Base-by-base conservation (phyloP, 306 rosid genomes). In the Medicago ruthenica region DNA sequence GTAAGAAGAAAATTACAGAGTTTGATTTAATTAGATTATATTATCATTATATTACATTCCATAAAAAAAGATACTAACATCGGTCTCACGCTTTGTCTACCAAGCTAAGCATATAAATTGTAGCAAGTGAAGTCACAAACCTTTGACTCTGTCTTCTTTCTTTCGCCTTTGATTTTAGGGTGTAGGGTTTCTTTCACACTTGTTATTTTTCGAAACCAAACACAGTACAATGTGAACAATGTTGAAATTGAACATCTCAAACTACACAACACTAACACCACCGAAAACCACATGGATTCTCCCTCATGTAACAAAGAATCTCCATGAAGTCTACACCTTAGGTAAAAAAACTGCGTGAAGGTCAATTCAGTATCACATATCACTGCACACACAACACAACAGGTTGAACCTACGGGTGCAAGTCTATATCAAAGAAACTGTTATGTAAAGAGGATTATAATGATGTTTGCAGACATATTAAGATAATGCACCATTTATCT, bases 401-500 rank as follows among this genome's bases (percentile, higher is more conserved):
- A 1, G 88, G 86, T 10, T 3, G 15, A 8, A 74, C 48, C 44
- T 88, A 58, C 59, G 92, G 88, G n/a, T 88, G 92, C 80, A 88
- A 88, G 79, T 83, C 89, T 39, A 85, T 83, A 59, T 80, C 85
- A 2, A 86, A 85, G 76, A 76, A 85, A 83, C 87, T 87, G 0
- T 7, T 82, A 0, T 75, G 77, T 76, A 70, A 82, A 47, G 89
- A 83, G 50, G 92, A 85, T 34, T 79, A 83, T n/a, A 88, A 88
- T 1, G 89, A 85, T 50, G 92, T 83, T 24, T 79, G 83, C 86
- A 88, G 85, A 66, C 88, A 88, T 85, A 80, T 88, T 83, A 83
- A 88, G 76, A 88, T 88, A 81, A 83, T 88, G 92, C 89, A 85
- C 44, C 92, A 86, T 54, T 77, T 88, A 20, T 79, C 88, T 0